Evolutionary conservation across 73 alveolate species (phyloP).

Genomic region (Tetrahymena malaccensis): DNA sequence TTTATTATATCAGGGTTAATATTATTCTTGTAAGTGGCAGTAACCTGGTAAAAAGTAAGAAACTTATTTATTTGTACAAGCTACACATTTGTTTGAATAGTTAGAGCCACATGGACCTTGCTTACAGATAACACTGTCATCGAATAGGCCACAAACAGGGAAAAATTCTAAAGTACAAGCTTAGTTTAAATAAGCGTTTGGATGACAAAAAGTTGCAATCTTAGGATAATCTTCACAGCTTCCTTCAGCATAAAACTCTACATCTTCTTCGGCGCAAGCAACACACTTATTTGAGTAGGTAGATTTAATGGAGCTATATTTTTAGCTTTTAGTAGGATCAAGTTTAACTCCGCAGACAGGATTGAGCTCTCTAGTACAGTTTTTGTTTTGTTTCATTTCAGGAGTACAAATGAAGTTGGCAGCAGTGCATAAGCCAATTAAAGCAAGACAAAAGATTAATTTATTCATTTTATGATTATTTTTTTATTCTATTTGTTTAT

Average conservation of each 20-base stretch:
- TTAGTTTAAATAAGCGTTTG: not conserved
- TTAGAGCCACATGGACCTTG: conserved; percentile 8
- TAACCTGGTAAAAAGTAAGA: conserved; percentile 4
- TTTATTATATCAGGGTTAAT: not conserved
- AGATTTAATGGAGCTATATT: not conserved
- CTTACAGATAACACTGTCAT: not conserved
- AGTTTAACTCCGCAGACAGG: not conserved
- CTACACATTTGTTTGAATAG: conserved; percentile 14
- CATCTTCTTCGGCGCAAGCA: not conserved
- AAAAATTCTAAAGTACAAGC: not conserved
- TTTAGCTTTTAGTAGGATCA: not conserved
- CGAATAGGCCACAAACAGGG: conserved; percentile 22
- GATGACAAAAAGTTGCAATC: not conserved
- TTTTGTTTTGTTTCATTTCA: not conserved
- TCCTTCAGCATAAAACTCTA: not conserved
- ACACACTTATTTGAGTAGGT: not conserved
- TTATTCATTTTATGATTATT: not conserved
- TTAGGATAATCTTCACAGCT: not conserved
- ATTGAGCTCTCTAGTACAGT: not conserved
- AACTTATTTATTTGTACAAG: not conserved
- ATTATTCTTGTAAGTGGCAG: not conserved
- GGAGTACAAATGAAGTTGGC: not conserved
- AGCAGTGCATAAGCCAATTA: not conserved
- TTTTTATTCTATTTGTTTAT: too few species aligned
- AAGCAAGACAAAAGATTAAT: not conserved